Conservation (phyloP, 768 basidiomycete species). For the Xerocomus spinulosus region DNA sequence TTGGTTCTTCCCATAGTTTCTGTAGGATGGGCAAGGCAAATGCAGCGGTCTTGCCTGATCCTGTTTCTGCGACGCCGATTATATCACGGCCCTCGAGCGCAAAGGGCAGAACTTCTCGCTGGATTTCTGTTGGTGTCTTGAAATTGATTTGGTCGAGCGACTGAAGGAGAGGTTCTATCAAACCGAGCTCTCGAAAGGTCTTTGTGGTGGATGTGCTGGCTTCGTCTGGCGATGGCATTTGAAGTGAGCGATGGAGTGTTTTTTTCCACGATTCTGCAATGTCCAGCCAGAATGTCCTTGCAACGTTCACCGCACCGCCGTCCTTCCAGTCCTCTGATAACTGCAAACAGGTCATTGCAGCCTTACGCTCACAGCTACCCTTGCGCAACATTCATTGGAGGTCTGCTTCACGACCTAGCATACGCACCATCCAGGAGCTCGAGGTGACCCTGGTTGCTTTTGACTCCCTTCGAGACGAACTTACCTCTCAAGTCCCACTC, state of each 20-base stretch:
- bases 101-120: constrained; percentile 76
- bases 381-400: constrained; percentile 94
- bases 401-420: constrained; percentile 57
- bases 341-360: constrained; percentile 65
- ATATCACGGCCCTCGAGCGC: constrained; percentile 92
- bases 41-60: constrained; percentile 96
- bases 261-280: constrained; percentile 21
- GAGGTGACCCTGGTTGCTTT: constrained; percentile 67
- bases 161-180: constrained; percentile 85
- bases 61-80: constrained; percentile 97
- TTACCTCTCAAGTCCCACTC: constrained; percentile 67
- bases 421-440: constrained; percentile 89
- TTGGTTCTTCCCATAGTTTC: constrained; percentile 93
- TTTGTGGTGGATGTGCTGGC: constrained; percentile 42
- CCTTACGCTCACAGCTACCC: constrained; percentile 70
- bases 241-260: background rate
- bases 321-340: constrained; percentile 63
- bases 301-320: constrained; percentile 64
- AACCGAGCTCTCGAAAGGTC: constrained; percentile 79
- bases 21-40: constrained; percentile 96
- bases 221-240: constrained; percentile 60
- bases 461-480: constrained; percentile 66
- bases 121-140: constrained; percentile 88
- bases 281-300: constrained; percentile 51
- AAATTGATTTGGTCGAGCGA: constrained; percentile 79